Conservation (phyloP, 2,329 filamentous ascomycete genomes). For the Rasamsonia emersonii region DNA sequence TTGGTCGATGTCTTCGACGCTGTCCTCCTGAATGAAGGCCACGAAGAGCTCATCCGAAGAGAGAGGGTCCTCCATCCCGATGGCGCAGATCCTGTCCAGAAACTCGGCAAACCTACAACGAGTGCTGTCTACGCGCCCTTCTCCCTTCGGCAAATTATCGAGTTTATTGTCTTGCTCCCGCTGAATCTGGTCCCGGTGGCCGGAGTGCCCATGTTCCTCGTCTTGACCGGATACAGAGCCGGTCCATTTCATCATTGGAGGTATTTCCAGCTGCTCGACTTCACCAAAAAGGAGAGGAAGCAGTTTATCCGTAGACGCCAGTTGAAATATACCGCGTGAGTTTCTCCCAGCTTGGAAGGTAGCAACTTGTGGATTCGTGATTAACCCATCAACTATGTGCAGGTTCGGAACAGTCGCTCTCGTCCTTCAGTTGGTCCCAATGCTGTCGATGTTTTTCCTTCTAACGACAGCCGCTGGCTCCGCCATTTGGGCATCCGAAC, state of each 20-base stretch:
- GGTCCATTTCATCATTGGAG: constrained; percentile 87
- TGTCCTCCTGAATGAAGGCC: constrained; percentile 66
- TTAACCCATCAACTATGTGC: neutral
- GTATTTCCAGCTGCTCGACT: constrained; percentile 72
- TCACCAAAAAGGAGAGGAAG: constrained; percentile 66
- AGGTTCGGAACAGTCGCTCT: constrained; percentile 79
- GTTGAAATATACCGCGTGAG: constrained; percentile 78
- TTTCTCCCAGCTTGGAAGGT: constrained; percentile 4
- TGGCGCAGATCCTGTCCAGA: constrained; percentile 63
- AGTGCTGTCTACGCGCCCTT: constrained; percentile 78
- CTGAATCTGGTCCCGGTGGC: constrained; percentile 81
- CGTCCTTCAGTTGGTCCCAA: constrained; percentile 75
- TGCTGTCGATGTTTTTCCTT: constrained; percentile 89
- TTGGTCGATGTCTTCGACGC: constrained; percentile 79
- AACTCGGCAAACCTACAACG: constrained; percentile 71
- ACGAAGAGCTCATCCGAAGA: constrained; percentile 58
- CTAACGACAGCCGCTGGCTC: constrained; percentile 78
- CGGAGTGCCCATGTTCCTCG: constrained; percentile 75
- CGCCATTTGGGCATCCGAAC: constrained; percentile 72
- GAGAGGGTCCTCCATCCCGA: constrained; percentile 59
- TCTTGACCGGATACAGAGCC: constrained; percentile 77
- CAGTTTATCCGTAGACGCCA: constrained; percentile 57
- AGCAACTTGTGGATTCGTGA: neutral
- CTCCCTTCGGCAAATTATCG: constrained; percentile 80
- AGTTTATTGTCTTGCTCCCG: constrained; percentile 69